Evolutionary conservation across 2,329 filamentous ascomycete species (phyloP), one percentile per base, ranked within the genome.

Genomic region (Cylindrodendrum hubeiense): DNA sequence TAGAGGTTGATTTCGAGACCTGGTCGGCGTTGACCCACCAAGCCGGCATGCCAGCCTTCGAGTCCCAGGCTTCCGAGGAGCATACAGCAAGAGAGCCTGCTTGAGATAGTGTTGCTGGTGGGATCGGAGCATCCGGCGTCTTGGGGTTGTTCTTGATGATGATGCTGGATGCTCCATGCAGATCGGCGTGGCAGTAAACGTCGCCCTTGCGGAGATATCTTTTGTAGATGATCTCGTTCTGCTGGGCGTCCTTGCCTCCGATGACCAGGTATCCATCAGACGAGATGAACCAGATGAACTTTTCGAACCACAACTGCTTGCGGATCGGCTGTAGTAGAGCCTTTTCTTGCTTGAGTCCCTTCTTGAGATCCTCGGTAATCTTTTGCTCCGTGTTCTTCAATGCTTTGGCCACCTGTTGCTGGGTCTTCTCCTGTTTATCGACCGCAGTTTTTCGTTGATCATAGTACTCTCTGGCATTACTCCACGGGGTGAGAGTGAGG

Each of bases 11-110:
- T 80, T 98, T 98, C 10, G 93, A 94, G 0, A 99, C 93, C 78
- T 98, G 95, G 58, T 95, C 91, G 2, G 93, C 91, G 67, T 91
- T 90, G 0, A 97, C 95, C 96, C 96, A 99, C 91, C 93, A 99
- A 9, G 95, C 95, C 19, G 93, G 91, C 93, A 98, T 97, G 17
- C 94, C 89, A 9, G 95, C 95, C 79, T 99, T 99, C 1, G 93
- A 95, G 66, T 98, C 96, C 96, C 96, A 99, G 0, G 95, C 96
- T 61, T 86, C 91, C 1, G 94, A 98, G 9, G 93, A 92, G 67
- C 93, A 93, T 5, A 99, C 92, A 0, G 92, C 90, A 30, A 98
- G 82, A 47, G 91, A 91, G 0, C 96, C 96, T 4, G 96, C 96
- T 81, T 99, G 96, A 0, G 93, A 92, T 3, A 99, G 82, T 0